These are phyloP conservation scores for Mimosa pudica DNA, from an alignment of 306 rosid genomes.

Conservation along the genomic window DNA sequence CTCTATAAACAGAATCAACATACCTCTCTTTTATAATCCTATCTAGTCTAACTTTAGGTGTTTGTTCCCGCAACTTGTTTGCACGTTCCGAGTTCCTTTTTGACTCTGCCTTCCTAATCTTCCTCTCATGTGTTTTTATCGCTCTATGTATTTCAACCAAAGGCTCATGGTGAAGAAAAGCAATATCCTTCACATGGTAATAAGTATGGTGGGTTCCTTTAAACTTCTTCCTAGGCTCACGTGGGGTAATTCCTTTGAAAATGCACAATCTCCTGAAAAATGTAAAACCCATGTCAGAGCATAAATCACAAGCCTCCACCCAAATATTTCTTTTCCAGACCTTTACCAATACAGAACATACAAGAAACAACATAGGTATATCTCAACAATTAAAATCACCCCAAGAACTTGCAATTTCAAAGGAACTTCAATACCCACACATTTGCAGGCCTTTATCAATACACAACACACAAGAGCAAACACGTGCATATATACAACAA, in stretches of 20 bases:
- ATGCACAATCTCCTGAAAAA: constrained; percentile 77
- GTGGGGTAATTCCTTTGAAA: constrained; percentile 86
- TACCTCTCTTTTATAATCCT: constrained; percentile 80
- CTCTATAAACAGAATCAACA: constrained; percentile 24
- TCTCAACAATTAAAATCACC: constrained; percentile 10
- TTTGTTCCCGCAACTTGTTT: constrained; percentile 47
- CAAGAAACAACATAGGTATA: background rate
- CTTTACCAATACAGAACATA: background rate
- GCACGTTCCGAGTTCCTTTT: constrained; percentile 83
- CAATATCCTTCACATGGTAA: constrained; percentile 86
- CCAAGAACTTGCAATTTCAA: background rate
- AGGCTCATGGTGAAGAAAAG: constrained; percentile 93
- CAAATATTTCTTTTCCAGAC: background rate
- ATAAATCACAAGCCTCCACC: background rate
- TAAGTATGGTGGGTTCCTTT: constrained; percentile 90
- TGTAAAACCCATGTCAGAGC: constrained; percentile 26
- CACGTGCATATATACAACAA: too few species aligned
- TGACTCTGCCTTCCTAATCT: constrained; percentile 82
- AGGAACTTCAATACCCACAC: background rate
- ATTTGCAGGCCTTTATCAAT: background rate
- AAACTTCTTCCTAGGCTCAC: constrained; percentile 96
- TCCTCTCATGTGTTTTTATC: constrained; percentile 67
- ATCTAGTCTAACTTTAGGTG: constrained; percentile 67
- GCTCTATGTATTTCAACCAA: constrained; percentile 72
- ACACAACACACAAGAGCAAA: too few species aligned